Conservation (phyloP, 768 basidiomycete species). For the Amanita phalloides region DNA sequence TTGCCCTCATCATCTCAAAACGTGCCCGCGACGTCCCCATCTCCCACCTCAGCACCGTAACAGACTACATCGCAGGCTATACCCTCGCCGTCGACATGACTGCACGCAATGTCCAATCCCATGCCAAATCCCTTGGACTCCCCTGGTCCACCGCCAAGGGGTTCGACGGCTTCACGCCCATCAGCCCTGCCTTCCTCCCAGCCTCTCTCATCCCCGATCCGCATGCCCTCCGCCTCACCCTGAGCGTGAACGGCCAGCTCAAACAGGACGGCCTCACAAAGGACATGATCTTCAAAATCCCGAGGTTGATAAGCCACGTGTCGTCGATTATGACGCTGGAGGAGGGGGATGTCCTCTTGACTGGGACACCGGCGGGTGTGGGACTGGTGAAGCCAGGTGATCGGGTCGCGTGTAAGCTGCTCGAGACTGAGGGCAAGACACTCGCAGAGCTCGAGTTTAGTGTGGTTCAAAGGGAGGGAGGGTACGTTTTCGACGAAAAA, state of each 20-base stretch:
- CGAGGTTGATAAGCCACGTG: slow-evolving; percentile 78
- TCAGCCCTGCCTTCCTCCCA: slow-evolving; percentile 72
- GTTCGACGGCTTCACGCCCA: slow-evolving; percentile 92
- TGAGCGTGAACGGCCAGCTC: slow-evolving; percentile 41
- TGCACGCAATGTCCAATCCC: slow-evolving; percentile 89
- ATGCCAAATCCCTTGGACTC: slow-evolving; percentile 85
- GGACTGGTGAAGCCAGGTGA: slow-evolving; percentile 72
- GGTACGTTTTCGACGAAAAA: slow-evolving; percentile 29
- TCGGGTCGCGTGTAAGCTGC: slow-evolving; percentile 52
- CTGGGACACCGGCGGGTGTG: slow-evolving; percentile 89
- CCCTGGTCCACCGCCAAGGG: slow-evolving; percentile 98
- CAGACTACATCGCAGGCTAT: slow-evolving; percentile 76
- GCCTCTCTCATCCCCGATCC: slow-evolving; percentile 59
- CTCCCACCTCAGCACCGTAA: slow-evolving; percentile 44
- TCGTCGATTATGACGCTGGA: slow-evolving; percentile 98
- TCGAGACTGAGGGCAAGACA: slow-evolving; percentile 41
- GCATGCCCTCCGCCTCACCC: slow-evolving; percentile 62
- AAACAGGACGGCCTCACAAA: slow-evolving; percentile 81
- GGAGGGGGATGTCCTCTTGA: slow-evolving; percentile 89
- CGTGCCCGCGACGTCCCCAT: slow-evolving; percentile 72
- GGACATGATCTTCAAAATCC: slow-evolving; percentile 92
- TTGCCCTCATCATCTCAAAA: slow-evolving; percentile 93
- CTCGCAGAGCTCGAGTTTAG: slow-evolving; percentile 57
- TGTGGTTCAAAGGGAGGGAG: slow-evolving; percentile 56
- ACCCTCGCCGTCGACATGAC: slow-evolving; percentile 96